Conservation (phyloP, 345 rosid species). For the Noccaea bulbosa region DNA sequence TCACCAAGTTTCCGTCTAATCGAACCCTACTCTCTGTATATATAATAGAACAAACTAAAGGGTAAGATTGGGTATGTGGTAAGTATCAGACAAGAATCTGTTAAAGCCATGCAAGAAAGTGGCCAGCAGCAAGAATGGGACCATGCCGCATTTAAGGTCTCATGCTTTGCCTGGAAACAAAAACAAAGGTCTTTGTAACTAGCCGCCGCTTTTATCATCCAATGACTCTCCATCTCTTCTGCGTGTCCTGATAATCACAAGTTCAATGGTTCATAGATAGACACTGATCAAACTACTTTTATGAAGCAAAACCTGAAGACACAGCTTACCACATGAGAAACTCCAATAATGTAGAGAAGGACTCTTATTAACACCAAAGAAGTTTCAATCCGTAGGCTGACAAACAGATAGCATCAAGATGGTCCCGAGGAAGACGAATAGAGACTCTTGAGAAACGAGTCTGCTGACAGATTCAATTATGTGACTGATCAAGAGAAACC, state of each 20-base stretch:
- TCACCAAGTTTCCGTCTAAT: slow-evolving; percentile 7
- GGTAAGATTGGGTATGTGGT: slow-evolving; percentile 9
- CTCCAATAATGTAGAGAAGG: slow-evolving; percentile 2
- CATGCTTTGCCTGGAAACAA: slow-evolving; percentile 21
- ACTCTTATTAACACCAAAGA: slow-evolving; percentile 3
- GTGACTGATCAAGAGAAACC: slow-evolving; percentile 21
- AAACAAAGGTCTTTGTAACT: slow-evolving; percentile 1
- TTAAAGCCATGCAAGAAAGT: slow-evolving; percentile 30
- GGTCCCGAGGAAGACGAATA: not conserved
- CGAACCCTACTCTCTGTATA: not conserved
- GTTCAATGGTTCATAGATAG: slow-evolving; percentile 10
- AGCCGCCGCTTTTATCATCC: slow-evolving; percentile 10
- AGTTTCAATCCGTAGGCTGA: slow-evolving; percentile 14
- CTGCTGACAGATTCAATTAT: too few species aligned
- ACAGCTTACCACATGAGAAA: slow-evolving; percentile 14
- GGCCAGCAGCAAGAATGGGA: slow-evolving; percentile 9
- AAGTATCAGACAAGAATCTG: slow-evolving; percentile 19
- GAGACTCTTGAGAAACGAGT: slow-evolving; percentile 1
- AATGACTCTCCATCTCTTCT: not conserved
- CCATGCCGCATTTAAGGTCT: slow-evolving; percentile 31
- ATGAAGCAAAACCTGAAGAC: not conserved
- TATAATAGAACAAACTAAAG: not conserved
- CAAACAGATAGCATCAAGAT: slow-evolving; percentile 11
- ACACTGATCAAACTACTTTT: not conserved
- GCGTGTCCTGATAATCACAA: slow-evolving; percentile 15